Evolutionary conservation across 1,139 yeast genomes (phyloP).

Genomic region (Blastobotrys proliferans): DNA sequence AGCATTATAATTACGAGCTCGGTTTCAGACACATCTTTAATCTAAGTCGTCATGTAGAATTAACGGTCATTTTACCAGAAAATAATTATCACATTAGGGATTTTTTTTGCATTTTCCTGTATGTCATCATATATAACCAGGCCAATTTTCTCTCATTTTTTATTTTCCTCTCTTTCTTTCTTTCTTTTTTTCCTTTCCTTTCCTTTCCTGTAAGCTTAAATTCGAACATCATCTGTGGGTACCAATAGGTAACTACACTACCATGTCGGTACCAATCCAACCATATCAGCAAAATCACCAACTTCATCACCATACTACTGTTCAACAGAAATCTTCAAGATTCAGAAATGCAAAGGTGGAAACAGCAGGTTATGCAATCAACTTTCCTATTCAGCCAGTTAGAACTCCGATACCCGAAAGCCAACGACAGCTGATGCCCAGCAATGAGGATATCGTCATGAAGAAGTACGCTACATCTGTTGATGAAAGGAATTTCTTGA

Average conservation of each 20-base stretch:
- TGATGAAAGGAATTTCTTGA: constrained; percentile 63
- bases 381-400: constrained; percentile 27
- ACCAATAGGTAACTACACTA: background rate
- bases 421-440: constrained; percentile 32
- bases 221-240: no score
- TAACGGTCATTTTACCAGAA: no score
- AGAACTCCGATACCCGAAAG: constrained; percentile 17
- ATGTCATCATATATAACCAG: no score
- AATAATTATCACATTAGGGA: no score
- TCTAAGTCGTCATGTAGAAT: no score
- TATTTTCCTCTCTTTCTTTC: background rate
- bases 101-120: no score
- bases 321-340: constrained; percentile 4
- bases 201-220: background rate
- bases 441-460: constrained; percentile 41
- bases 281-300: constrained; percentile 1
- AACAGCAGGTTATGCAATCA: constrained; percentile 23
- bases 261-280: constrained; percentile 1
- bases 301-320: background rate
- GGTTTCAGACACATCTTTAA: no score
- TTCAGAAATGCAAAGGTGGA: constrained; percentile 9
- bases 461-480: constrained; percentile 70
- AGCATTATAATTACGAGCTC: no score
- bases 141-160: background rate
- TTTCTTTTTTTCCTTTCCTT: background rate